Conservation (phyloP, 2,329 filamentous ascomycete genomes). For the Metarhizium robertsii region DNA sequence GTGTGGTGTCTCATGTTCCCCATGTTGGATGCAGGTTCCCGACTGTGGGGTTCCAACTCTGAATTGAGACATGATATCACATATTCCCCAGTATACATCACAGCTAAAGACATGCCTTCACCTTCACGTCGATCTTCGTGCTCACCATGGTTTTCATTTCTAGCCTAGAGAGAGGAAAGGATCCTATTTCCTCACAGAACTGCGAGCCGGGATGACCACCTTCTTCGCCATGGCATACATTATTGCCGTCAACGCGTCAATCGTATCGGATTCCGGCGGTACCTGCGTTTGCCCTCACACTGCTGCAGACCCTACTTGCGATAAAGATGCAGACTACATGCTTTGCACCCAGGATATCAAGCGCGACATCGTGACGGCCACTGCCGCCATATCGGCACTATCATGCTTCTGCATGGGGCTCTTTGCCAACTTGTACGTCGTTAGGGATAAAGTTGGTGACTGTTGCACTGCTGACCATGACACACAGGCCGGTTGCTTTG, state of each 20-base stretch:
- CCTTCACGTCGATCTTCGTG: neutral
- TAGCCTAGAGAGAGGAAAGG: constrained; percentile 63
- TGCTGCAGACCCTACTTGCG: constrained; percentile 42
- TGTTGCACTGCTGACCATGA: constrained; percentile 1
- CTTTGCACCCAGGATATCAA: constrained; percentile 57
- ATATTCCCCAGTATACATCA: neutral
- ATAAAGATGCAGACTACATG: constrained; percentile 46
- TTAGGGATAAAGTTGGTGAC: neutral
- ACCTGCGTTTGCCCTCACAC: constrained; percentile 62
- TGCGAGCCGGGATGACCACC: constrained; percentile 73
- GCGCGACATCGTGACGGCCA: constrained; percentile 75
- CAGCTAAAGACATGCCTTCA: neutral
- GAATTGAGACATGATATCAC: neutral
- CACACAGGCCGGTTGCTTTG: constrained; percentile 24
- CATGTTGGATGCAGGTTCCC: neutral
- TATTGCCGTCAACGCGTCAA: constrained; percentile 42
- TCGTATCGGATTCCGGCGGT: constrained; percentile 57
- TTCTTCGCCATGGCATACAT: constrained; percentile 58
- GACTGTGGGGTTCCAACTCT: neutral
- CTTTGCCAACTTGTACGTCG: constrained; percentile 60
- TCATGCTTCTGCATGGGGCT: constrained; percentile 78
- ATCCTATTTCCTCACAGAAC: constrained; percentile 72
- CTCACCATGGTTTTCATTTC: neutral
- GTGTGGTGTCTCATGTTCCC: neutral
- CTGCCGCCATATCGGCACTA: constrained; percentile 71